Evolutionary conservation across 495 filamentous ascomycete genomes (phyloP).

Genomic region (Daldinia concentrica): DNA sequence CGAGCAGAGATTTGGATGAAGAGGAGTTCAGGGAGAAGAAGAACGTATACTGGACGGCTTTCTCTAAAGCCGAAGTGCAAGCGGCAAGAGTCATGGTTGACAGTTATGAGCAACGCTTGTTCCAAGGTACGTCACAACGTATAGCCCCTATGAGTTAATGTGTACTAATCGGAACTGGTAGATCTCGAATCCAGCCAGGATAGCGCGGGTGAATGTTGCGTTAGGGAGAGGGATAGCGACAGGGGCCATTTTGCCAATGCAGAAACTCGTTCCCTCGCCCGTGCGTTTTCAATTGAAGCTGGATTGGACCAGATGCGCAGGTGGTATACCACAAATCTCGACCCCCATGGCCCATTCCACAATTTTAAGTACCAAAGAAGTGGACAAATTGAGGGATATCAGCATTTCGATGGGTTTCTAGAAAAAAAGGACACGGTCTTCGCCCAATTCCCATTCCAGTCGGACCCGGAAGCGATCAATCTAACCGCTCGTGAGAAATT

Average conservation of each 20-base stretch:
- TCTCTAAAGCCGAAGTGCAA: background rate
- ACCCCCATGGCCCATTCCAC: background rate
- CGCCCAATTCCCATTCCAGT: constrained; percentile 2
- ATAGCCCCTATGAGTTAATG: background rate
- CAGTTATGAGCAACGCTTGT: background rate
- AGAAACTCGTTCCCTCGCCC: no score
- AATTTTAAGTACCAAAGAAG: no score
- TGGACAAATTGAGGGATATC: no score
- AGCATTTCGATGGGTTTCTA: no score
- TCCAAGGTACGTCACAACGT: background rate
- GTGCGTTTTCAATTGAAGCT: background rate
- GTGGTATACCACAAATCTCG: background rate
- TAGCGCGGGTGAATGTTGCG: no score
- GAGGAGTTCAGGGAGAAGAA: no score
- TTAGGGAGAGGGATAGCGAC: no score
- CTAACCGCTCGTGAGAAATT: background rate
- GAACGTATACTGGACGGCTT: background rate
- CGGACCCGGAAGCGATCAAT: constrained; percentile 1
- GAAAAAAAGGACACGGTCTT: background rate
- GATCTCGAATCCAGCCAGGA: background rate
- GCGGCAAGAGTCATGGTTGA: background rate
- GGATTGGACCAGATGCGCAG: background rate
- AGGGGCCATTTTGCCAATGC: no score
- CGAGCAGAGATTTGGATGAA: no score
- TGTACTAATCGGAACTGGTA: background rate